Evolutionary conservation across 2,329 filamentous ascomycete genomes (phyloP), one percentile per base, ranked within the genome.

Genomic region (Neophaeococcomyces aloes): DNA sequence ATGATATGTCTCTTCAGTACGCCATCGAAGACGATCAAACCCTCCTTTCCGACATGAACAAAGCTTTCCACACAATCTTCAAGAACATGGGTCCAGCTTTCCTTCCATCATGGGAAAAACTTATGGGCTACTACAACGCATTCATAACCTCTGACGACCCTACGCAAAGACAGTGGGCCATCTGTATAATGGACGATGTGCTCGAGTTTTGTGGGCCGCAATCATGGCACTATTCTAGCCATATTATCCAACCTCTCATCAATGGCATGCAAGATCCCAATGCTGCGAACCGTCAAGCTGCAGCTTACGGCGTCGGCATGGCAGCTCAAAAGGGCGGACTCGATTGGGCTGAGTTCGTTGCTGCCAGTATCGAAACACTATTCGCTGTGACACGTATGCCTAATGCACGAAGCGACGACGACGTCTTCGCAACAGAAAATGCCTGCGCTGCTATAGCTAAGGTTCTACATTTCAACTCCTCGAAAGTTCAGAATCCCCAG

Each of bases 61-160:
- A 98, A 72, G 89, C 91, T 0, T 98, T 94, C 75, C 91, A 98
- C 66, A 89, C 87, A 48, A 86, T 98, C 53, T 98, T 98, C 75
- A 96, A 96, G 72, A 88, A 94, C 67, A 87, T 95, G 61, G 85
- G 86, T 18, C 73, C 79, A 7, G 70, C 75, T 8, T 98, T 98
- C 72, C 73, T 98, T 42, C 82, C 80, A 4, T 72, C 86, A 32
- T 98, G 89, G 88, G 84, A 94, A 61, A 77, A 78, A 42, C 73
- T 98, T 18, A 78, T 94, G 62, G 70, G 75, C 8, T 94, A 86
- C 44, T 96, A 96, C 62, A 80, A 88, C 56, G 73, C 73, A 25
- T 96, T 96, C 63, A 80, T 94, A 52, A 76, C 75, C 32, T 91
- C 84, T 45, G 54, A 60, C 23, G 91, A 98, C 61, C 76, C 87